Base-by-base conservation (phyloP, 2,329 filamentous ascomycete genomes). In the Calcarisporium arbuscula region DNA sequence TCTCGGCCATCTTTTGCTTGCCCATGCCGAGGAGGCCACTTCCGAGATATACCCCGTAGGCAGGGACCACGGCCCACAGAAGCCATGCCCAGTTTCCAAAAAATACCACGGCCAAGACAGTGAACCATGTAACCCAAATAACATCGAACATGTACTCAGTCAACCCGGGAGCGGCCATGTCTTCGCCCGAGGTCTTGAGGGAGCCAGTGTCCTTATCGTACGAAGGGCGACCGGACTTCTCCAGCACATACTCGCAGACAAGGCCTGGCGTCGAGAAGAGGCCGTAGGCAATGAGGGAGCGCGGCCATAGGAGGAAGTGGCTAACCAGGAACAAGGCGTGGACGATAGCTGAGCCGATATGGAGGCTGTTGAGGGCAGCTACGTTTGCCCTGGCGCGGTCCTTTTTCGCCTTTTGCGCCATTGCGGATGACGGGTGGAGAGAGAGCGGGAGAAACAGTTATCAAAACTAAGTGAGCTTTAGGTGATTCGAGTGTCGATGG, bases 141-240 rank as follows among this genome's bases (percentile, higher is more conserved):
- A 95, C 77, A 63, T 98, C 92, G 74, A 94, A 98, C 83, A 96
- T 86, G 68, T 94, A 96, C 64, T 95, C 92, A 9, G 90, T 96
- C 67, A 98, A 65, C 5, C 92, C 92, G 21, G 82, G 74, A 8
- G 87, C 85, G 34, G 84, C 79, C 33, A 98, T 75, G 58, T 98
- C 92, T 57, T 96, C 89, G 28, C 92, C 90, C 1, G 85, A 69
- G 20, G 73, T 77, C 56, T 77, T 80, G 42, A 96, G 68, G n/a
- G 80, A 70, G 11, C 70, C 72, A 30, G 77, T 80, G 18, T 65
- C 63, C 16, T 78, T 57, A 45, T 79, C 76, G 55, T 81, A 85
- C 41, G 69, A 80, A 17, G 92, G 92, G 8, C 90, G 84, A 10
- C 85, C 87, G 7, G 88, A 78, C 30, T 74, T 74, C 61, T 98